phyloP scores from a whole-genome alignment of 495 filamentous ascomycete genomes.

The Coniosporium apollinis region DNA sequence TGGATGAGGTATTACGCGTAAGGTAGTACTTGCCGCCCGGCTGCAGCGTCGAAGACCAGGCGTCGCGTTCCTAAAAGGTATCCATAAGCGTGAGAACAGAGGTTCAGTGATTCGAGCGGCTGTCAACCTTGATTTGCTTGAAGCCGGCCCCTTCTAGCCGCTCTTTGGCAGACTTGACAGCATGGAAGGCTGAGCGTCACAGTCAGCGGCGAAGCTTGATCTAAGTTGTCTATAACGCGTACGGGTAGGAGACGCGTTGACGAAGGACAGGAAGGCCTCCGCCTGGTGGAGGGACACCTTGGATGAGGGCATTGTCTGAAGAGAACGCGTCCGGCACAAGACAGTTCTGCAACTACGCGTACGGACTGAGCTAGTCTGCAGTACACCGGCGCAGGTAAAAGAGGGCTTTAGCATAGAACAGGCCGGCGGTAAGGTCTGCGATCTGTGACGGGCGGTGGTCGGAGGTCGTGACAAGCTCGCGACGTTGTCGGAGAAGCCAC shows the following conservation, averaged over 20 bases:
- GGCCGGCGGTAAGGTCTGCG: too few relatives aligned
- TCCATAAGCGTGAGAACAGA: not conserved
- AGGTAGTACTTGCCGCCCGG: conserved; percentile 93
- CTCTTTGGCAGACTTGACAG: conserved; percentile 59
- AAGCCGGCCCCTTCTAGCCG: conserved; percentile 71
- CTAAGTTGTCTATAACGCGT: conserved; percentile 22
- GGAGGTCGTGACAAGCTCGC: too few relatives aligned
- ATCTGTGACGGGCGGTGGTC: too few relatives aligned
- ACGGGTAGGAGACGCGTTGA: conserved; percentile 94
- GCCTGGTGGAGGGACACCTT: conserved; percentile 34
- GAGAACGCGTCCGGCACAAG: too few relatives aligned
- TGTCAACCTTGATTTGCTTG: conserved; percentile 63
- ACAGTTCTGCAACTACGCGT: too few relatives aligned
- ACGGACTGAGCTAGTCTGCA: too few relatives aligned
- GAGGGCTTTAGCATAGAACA: too few relatives aligned
- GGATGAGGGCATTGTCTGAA: too few relatives aligned
- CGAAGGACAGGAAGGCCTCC: conserved; percentile 77
- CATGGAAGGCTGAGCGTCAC: conserved; percentile 64
- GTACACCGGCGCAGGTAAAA: too few relatives aligned
- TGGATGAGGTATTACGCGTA: conserved; percentile 84
- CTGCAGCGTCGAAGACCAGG: conserved; percentile 62
- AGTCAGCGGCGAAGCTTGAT: conserved; percentile 12
- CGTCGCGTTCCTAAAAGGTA: conserved; percentile 54
- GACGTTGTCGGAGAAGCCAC: too few relatives aligned
- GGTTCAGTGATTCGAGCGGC: not conserved